phyloP scores from a whole-genome alignment of 1,284 basidiomycete species.

The Ceratobasidium sp. region DNA sequence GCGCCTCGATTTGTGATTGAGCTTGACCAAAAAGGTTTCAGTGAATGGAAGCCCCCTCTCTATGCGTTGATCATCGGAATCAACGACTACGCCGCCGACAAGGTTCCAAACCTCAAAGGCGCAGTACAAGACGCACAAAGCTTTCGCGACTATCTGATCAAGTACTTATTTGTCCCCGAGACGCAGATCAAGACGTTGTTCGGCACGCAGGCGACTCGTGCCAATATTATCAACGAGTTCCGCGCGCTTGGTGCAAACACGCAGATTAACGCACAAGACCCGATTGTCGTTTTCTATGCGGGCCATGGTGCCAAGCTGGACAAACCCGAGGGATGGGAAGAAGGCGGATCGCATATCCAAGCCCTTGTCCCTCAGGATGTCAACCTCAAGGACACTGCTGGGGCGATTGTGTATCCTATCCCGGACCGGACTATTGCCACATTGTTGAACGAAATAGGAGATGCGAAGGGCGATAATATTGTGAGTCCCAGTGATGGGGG shows the following conservation, averaged over 20 bases:
- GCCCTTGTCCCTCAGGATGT: slow-evolving; percentile 17
- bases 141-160: background rate
- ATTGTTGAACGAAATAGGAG: slow-evolving; percentile 3
- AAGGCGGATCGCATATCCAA: background rate
- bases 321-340: slow-evolving; percentile 16
- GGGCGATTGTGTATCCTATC: background rate
- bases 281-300: slow-evolving; percentile 23
- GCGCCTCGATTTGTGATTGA: background rate
- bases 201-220: slow-evolving; percentile 3
- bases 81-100: background rate
- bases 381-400: background rate
- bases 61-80: slow-evolving; percentile 21
- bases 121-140: slow-evolving; percentile 2
- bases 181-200: slow-evolving; percentile 4
- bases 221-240: slow-evolving; percentile 4
- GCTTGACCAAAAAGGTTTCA: background rate
- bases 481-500: slow-evolving; percentile 3
- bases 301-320: slow-evolving; percentile 16
- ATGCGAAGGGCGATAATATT: slow-evolving; percentile 30
- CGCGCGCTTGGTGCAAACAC: background rate
- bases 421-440: slow-evolving; percentile 32
- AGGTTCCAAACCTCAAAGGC: background rate
- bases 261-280: background rate
- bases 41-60: background rate
- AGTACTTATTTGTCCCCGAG: background rate